Percentiles rank a stretch among this genome's conserved stretches.
phyloP scores from a whole-genome alignment of 305 asterid species.

The Solanum hybrid region DNA sequence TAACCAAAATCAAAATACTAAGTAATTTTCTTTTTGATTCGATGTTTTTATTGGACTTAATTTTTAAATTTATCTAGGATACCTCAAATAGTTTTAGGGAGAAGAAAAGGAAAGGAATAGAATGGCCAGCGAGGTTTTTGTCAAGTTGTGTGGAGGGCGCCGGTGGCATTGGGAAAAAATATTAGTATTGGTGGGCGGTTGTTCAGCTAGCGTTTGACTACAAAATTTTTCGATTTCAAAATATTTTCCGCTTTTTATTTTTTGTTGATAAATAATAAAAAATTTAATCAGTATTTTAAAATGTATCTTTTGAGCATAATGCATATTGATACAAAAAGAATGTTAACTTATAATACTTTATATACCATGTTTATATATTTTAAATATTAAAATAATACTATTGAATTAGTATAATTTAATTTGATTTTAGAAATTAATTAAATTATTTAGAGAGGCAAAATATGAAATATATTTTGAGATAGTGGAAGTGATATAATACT shows the following conservation, averaged over 20 bases:
- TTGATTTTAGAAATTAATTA: not conserved
- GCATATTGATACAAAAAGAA: not conserved
- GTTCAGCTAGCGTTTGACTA: fast-evolving
- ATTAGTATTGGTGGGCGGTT: not conserved
- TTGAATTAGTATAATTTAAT: not conserved
- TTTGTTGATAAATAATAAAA: not conserved
- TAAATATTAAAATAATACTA: not conserved
- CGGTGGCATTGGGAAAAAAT: not conserved
- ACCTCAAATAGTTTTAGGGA: not conserved
- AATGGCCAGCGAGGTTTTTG: not conserved
- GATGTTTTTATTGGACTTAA: not conserved
- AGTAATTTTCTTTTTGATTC: not conserved
- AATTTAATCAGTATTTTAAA: not conserved
- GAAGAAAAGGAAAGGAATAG: not conserved
- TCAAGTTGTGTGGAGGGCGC: not conserved
- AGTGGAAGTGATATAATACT: not conserved
- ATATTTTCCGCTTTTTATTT: not conserved
- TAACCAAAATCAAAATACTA: not conserved
- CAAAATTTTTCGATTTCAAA: fast-evolving
- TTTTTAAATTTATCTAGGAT: not conserved
- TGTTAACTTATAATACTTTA: not conserved
- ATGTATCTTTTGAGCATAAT: not conserved
- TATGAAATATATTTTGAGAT: not conserved
- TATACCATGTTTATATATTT: not conserved
- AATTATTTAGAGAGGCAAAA: not conserved